Conservation (phyloP, 495 filamentous ascomycete species). For the Neurospora sp. region DNA sequence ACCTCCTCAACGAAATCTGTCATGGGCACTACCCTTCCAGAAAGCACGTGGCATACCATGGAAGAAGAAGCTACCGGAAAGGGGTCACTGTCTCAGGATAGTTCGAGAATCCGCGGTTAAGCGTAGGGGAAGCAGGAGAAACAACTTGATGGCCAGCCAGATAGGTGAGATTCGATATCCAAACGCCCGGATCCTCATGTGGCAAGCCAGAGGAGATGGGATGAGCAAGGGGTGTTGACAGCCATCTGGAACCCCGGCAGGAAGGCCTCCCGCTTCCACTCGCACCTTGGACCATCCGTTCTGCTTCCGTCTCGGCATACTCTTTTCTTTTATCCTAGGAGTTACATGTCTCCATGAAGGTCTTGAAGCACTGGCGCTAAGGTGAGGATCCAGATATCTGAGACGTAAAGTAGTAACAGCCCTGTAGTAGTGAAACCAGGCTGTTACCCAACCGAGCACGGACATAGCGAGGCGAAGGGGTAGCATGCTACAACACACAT, state of each 20-base stretch:
- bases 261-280: background rate
- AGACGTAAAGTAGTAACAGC: background rate
- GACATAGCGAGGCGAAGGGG: background rate
- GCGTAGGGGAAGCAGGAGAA: background rate
- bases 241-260: background rate
- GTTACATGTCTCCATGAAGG: background rate
- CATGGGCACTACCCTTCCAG: slow-evolving; percentile 1
- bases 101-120: background rate
- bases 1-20: slow-evolving; percentile 8
- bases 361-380: background rate
- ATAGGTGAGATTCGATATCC: background rate
- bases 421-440: background rate
- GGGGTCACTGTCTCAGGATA: slow-evolving; percentile 6
- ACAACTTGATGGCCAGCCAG: background rate
- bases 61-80: background rate
- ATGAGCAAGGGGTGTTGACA: background rate
- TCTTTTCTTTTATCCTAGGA: background rate
- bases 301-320: slow-evolving; percentile 12
- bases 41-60: background rate
- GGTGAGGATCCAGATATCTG: background rate
- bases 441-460: background rate
- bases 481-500: background rate
- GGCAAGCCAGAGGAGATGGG: background rate
- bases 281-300: slow-evolving; percentile 13
- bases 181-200: background rate